Conservation (phyloP, 1,284 basidiomycete species). For the Ustilago sp. region DNA sequence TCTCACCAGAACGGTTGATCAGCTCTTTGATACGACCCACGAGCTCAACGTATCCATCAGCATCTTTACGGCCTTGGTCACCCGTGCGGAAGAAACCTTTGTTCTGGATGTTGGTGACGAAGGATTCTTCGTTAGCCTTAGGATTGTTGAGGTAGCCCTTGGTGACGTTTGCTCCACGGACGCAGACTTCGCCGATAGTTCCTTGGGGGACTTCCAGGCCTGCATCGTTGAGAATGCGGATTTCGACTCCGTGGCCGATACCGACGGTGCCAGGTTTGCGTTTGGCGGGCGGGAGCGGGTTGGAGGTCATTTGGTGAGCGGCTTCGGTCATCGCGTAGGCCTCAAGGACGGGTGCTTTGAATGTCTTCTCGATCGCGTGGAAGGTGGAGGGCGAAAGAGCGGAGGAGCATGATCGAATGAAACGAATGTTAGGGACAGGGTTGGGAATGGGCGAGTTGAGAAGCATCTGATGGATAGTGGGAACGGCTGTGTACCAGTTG, state of each 20-base stretch:
- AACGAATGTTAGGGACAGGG: slow-evolving; percentile 70
- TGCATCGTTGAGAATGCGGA: slow-evolving; percentile 70
- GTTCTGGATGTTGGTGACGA: slow-evolving; percentile 67
- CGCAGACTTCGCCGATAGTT: slow-evolving; percentile 71
- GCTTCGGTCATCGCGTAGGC: slow-evolving; percentile 71
- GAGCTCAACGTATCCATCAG: slow-evolving; percentile 75
- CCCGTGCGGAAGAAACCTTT: slow-evolving; percentile 75
- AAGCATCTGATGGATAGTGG: slow-evolving; percentile 73
- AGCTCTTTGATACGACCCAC: slow-evolving; percentile 69
- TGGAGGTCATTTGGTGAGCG: slow-evolving; percentile 72
- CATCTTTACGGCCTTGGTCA: slow-evolving; percentile 76
- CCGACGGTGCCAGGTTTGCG: slow-evolving; percentile 72
- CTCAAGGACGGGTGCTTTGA: slow-evolving; percentile 72
- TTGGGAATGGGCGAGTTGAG: slow-evolving; percentile 70
- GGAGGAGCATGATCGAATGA: slow-evolving; percentile 73
- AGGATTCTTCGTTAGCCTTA: slow-evolving; percentile 70
- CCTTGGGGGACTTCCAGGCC: slow-evolving; percentile 70
- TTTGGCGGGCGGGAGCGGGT: slow-evolving; percentile 68
- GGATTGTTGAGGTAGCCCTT: slow-evolving; percentile 72
- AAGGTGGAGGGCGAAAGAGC: slow-evolving; percentile 71
- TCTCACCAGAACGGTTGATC: slow-evolving; percentile 75
- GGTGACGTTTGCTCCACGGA: slow-evolving; percentile 72
- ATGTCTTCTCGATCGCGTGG: slow-evolving; percentile 71
- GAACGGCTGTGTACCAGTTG: slow-evolving; percentile 70
- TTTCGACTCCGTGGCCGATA: slow-evolving; percentile 71